A percentile compares a stretch with the other conserved stretches of the same genome.
phyloP scores from a whole-genome alignment of 1,284 basidiomycete species.

The Ceratobasidium sp. region DNA sequence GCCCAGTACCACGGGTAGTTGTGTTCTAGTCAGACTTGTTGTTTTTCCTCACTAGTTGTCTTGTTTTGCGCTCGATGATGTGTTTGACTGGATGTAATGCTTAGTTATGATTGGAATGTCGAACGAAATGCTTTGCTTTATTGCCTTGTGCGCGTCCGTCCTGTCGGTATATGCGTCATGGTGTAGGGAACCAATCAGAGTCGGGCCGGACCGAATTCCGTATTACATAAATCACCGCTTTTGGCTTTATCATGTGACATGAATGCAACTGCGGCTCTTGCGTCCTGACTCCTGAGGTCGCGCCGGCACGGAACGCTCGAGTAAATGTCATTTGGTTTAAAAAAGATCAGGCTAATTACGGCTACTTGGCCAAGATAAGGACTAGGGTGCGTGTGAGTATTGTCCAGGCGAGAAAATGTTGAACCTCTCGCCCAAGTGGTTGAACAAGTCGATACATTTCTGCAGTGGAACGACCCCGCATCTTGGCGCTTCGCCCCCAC shows the following conservation, averaged over 20 bases:
- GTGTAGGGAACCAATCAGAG: conserved; percentile 13
- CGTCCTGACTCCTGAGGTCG: background rate
- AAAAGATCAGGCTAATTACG: background rate
- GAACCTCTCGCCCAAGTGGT: background rate
- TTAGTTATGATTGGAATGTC: conserved; percentile 18
- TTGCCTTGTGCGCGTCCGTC: background rate
- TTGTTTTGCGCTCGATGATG: conserved; percentile 10
- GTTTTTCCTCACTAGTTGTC: conserved; percentile 5
- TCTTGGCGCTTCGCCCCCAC: background rate
- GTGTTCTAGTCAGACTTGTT: conserved; percentile 6
- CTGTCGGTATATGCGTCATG: background rate
- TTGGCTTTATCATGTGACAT: conserved; percentile 13
- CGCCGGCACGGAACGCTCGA: background rate
- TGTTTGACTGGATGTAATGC: conserved; percentile 16
- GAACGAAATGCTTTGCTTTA: conserved; percentile 10
- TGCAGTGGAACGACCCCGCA: background rate
- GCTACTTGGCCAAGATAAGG: background rate
- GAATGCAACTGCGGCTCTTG: background rate
- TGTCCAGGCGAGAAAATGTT: background rate
- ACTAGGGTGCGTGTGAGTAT: background rate
- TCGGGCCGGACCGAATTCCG: conserved; percentile 10
- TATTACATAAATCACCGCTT: background rate
- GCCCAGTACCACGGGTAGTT: background rate
- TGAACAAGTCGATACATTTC: background rate
- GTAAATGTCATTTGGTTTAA: background rate